Evolutionary conservation across 495 filamentous ascomycete species (phyloP), one percentile per base, ranked within the genome.

Genomic region (Stereocaulon alpinum): DNA sequence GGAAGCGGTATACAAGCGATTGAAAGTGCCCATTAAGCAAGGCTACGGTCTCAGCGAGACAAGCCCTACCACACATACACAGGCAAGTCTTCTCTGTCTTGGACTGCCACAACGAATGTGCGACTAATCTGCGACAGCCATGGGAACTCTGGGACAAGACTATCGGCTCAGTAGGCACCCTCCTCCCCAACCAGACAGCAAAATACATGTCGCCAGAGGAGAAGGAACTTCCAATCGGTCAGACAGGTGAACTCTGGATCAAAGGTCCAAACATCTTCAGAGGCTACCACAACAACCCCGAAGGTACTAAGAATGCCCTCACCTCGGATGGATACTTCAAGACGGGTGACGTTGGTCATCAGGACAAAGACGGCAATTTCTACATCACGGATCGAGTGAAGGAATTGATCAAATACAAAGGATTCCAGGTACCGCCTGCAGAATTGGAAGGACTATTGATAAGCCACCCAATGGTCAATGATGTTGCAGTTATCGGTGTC

Each of bases 41-140:
- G 89, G 87, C 0, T 94, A 87, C 85, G 89, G 89, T 6, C 88
- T 91, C 83, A 91, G 87, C 0, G 84, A 87, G 69, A 86, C 84
- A 17, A 85, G 82, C 53, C 84, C 84, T 7, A 74, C 71, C 10
- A 80, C 70, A 71, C 66, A 75, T 72, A 41, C 82, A 73, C 40
- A 78, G 74, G 65, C 66, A 55, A 9, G 41, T 49, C 17, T 32
- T 14, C 6, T 14, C 32, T 37, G 17, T 18, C 27, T 29, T 51
- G 27, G 29, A 40, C 2, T 74, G 74, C 18, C 73, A 71, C 0
- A 72, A 74, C 22, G 77, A 81, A 24, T 71, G 76, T 12, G 73
- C 71, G 47, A 40, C 12, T 59, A 24, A 81, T 24, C 2, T 27
- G 17, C 27, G 1, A 42, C 20, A 91, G 71, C 77, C 74, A 11